phyloP scores from a whole-genome alignment of 305 asterid genomes.

The Caryopteris hybrid region DNA sequence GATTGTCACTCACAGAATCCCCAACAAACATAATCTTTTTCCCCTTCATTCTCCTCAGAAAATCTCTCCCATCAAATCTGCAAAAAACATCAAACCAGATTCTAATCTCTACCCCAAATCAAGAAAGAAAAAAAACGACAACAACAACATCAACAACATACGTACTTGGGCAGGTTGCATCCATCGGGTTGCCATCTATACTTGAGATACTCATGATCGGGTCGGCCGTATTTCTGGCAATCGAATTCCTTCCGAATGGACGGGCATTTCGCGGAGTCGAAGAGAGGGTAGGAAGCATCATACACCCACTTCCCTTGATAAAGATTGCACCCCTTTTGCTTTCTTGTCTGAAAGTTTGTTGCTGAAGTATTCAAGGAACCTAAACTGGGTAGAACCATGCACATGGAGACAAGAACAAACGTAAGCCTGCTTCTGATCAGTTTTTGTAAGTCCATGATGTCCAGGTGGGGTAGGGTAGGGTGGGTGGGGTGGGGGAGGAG shows the following conservation, averaged over 20 bases:
- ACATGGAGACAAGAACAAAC: constrained; percentile 8
- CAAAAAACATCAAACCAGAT: not conserved
- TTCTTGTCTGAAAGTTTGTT: not conserved
- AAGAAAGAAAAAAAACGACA: not conserved
- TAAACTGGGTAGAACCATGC: not conserved
- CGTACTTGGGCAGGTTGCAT: constrained; percentile 50
- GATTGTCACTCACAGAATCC: constrained; percentile 43
- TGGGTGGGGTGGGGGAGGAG: not conserved
- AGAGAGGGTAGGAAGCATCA: constrained; percentile 55
- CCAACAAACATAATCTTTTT: constrained; percentile 38
- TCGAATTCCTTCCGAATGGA: constrained; percentile 40
- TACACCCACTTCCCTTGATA: constrained; percentile 54
- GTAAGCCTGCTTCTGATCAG: not conserved
- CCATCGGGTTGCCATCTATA: constrained; percentile 56
- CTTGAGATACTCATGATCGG: constrained; percentile 39
- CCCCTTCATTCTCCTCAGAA: constrained; percentile 36
- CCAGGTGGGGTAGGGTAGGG: not conserved
- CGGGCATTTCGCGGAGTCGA: constrained; percentile 37
- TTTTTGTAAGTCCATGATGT: not conserved
- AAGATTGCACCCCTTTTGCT: constrained; percentile 30
- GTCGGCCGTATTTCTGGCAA: constrained; percentile 46
- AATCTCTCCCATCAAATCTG: constrained; percentile 37
- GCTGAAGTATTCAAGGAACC: not conserved
- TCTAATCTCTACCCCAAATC: not conserved
- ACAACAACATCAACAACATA: not conserved